Evolutionary conservation across 208 protist species (phyloP), one percentile per base, ranked within the genome.

Genomic region (Phytomonas francai): DNA sequence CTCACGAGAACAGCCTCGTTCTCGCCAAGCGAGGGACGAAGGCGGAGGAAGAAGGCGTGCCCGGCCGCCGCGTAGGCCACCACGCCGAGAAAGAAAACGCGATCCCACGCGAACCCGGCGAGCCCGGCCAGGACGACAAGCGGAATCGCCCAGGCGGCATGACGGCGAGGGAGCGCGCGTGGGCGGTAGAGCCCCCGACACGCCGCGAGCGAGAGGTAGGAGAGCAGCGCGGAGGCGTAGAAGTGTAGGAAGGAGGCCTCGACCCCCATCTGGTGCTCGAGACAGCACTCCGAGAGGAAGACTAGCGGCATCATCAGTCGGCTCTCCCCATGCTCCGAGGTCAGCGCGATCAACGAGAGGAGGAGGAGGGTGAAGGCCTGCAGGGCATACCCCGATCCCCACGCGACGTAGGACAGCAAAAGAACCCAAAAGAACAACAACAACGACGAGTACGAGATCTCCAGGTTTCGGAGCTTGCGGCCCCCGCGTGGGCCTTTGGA

Each of bases 371-470:
- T 83, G 42, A 76, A 59, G 4, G 77, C 79, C 67, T 90, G 76
- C 70, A 83, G 67, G 12, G 75, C 36, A 25, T 75, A 80, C 12
- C 72, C 63, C 22, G 67, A 71, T 33, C 63, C 54, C 77, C 80
- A 92, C 22, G 85, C 84, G 34, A 95, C 42, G 19, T 72, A 60
- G 2, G 84, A 74, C 2, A 95, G 72, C 8, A 81, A n/a, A 0
- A 73, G 59, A 0, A 79, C 73, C 87, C 89, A 95, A 27, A 88
- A 22, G 29, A 85, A 59, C n/a, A 95, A 68, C 31, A 95, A 69
- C 51, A 80, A 83, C 9, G 87, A 91, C 4, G 89, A 95, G 72
- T 95, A 95, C 3, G 89, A 95, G 8, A 92, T 80, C 65, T 91
- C 89, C 5, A 93, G 32, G 11, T 22, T 3, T 25, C 66, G 51